Base-by-base conservation (phyloP, 805 yeast species). In the Wickerhamiella azyma region DNA sequence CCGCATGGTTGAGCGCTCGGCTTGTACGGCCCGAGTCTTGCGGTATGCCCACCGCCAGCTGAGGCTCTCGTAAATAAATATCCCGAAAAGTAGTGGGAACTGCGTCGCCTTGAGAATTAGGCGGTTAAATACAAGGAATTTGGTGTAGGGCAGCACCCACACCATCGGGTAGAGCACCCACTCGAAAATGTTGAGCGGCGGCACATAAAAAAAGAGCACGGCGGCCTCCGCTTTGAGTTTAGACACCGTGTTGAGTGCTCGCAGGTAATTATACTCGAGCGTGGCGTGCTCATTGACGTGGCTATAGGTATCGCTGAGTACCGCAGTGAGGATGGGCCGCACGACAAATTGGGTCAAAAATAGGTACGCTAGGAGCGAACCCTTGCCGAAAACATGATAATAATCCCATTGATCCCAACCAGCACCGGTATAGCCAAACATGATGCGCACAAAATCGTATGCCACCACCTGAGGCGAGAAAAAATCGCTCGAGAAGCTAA, bases 381-480 rank as follows among this genome's bases (percentile, higher is more conserved):
- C 51, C 30, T 71, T 63, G 0, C 79, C 79, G 33, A 73, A 56
- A 1, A 61, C 52, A 37, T 72, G 68, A 52, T 71, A 75, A 44
- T 64, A 61, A 29, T 63, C 59, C 79, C 79, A 74, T 47, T 69
- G 70, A 41, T 68, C 66, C 79, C 79, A 75, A 2, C 74, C 78
- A 0, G 77, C 72, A 0, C 79, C 78, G 1, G 79, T 75, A 55
- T 70, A 75, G 0, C 79, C 79, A 55, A 74, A 74, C 50, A 75
- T 66, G 3, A 75, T 63, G 55, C 72, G 71, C 39, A 74, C 57
- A 64, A 74, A 63, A 47, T 70, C 75, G 54, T 69, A 75, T 11
- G 75, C 71, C 16, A 75, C 74, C 21, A 67, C 65, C 35, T 61
- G 59, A 11, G 71, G 61, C 1, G 65, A 61, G 39, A 66, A 61